phyloP scores from a whole-genome alignment of 2,329 filamentous ascomycete species.

The Coniochaeta hoffmannii region DNA sequence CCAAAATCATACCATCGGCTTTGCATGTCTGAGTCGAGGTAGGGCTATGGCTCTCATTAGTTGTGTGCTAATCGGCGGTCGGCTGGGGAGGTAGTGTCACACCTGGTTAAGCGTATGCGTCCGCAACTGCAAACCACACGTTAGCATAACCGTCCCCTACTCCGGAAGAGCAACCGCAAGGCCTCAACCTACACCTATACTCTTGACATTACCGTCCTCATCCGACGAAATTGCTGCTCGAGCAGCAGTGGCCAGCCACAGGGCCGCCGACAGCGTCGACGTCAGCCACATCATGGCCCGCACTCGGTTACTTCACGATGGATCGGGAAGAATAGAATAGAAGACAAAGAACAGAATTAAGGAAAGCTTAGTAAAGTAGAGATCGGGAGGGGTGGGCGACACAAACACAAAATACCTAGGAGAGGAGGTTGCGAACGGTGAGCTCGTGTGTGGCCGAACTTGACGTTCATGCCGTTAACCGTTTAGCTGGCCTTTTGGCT shows the following conservation, averaged over 20 bases:
- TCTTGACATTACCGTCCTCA: slow-evolving; percentile 39
- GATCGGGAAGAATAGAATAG: slow-evolving; percentile 1
- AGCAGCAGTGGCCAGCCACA: slow-evolving; percentile 41
- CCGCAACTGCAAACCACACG: slow-evolving; percentile 53
- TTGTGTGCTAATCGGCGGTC: background rate
- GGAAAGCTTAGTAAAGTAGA: background rate
- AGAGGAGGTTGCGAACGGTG: slow-evolving; percentile 1
- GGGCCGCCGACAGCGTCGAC: slow-evolving; percentile 34
- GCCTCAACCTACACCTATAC: slow-evolving; percentile 36
- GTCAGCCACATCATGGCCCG: slow-evolving; percentile 35
- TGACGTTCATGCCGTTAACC: slow-evolving; percentile 6
- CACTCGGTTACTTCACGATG: background rate
- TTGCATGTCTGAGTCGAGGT: slow-evolving; percentile 96
- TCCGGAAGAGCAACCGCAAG: background rate
- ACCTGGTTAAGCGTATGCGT: slow-evolving; percentile 80
- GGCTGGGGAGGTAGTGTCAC: slow-evolving; percentile 25
- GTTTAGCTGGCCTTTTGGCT: slow-evolving; percentile 13
- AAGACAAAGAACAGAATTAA: slow-evolving; percentile 7
- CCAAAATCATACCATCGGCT: slow-evolving; percentile 99
- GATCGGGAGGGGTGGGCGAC: background rate
- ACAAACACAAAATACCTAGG: slow-evolving; percentile 1
- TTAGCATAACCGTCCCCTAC: slow-evolving; percentile 9
- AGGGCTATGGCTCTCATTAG: slow-evolving; percentile 53
- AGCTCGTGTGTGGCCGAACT: too few relatives aligned
- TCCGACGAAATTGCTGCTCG: slow-evolving; percentile 42